Evolutionary conservation across 2,329 filamentous ascomycete species (phyloP).

Genomic region (Calonectria pteridis): DNA sequence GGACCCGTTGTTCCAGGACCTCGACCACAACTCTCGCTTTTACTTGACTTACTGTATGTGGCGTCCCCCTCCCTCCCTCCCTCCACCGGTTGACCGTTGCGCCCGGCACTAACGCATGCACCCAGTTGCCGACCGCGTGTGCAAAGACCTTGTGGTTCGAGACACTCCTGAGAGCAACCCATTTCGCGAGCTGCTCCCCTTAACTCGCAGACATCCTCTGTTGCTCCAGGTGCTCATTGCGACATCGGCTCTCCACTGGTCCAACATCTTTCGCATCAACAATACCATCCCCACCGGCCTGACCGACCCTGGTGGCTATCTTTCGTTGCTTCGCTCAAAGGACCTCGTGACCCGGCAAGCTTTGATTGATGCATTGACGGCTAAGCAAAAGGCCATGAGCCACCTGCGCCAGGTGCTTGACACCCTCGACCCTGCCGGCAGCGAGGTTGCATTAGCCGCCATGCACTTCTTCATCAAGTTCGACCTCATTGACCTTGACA

Average conservation of each 20-base stretch:
- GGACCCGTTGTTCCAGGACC: conserved; percentile 68
- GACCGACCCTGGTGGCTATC: conserved; percentile 52
- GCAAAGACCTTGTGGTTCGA: conserved; percentile 65
- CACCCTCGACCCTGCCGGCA: conserved; percentile 54
- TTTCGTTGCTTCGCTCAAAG: conserved; percentile 52
- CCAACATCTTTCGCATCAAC: conserved; percentile 56
- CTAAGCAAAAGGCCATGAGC: conserved; percentile 61
- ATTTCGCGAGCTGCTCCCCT: conserved; percentile 62
- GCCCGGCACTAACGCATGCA: conserved; percentile 41
- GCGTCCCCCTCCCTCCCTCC: background rate
- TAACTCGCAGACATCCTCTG: conserved; percentile 59
- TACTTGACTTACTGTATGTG: conserved; percentile 64
- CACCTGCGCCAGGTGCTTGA: conserved; percentile 56
- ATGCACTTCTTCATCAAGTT: conserved; percentile 66
- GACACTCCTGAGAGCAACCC: conserved; percentile 61
- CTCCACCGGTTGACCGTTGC: conserved; percentile 18
- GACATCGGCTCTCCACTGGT: conserved; percentile 63
- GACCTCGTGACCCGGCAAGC: conserved; percentile 54
- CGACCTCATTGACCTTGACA: conserved; percentile 62
- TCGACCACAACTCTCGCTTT: conserved; percentile 58
- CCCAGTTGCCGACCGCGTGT: conserved; percentile 61
- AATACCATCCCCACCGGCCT: conserved; percentile 48
- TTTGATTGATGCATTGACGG: conserved; percentile 60
- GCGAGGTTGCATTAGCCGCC: conserved; percentile 61
- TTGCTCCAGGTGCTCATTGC: conserved; percentile 63